Evolutionary conservation across 139 green algal genomes (phyloP).

Genomic region (Gonium pectorale): DNA sequence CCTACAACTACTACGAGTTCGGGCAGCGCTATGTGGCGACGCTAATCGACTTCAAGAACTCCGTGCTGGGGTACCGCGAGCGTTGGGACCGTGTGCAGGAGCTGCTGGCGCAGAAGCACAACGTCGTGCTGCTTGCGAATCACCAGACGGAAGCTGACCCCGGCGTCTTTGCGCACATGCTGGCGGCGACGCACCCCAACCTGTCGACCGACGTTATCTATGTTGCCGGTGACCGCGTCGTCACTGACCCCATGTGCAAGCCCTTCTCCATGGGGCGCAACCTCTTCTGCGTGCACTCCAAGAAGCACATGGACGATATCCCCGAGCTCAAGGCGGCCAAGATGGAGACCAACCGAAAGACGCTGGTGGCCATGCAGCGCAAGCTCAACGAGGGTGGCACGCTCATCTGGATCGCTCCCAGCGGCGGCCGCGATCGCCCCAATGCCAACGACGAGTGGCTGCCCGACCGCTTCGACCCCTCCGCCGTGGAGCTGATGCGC

Average conservation of each 20-base stretch:
- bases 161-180: slow-evolving; percentile 95
- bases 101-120: slow-evolving; percentile 83
- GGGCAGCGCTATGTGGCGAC: slow-evolving; percentile 92
- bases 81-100: slow-evolving; percentile 63
- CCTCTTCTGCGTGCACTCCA: slow-evolving; percentile 98
- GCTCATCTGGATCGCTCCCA: slow-evolving; percentile 95
- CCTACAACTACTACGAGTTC: slow-evolving; percentile 97
- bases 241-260: slow-evolving; percentile 96
- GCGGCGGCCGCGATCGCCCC: slow-evolving; percentile 89
- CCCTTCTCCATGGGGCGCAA: slow-evolving; percentile 99
- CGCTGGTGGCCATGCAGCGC: slow-evolving; percentile 81
- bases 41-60: slow-evolving; percentile 94
- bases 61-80: slow-evolving; percentile 79
- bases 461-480: slow-evolving; percentile 87
- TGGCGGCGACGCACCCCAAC: slow-evolving; percentile 83
- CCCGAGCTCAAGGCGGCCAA: slow-evolving; percentile 90
- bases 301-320: slow-evolving; percentile 96
- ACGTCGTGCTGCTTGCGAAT: slow-evolving; percentile 98
- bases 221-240: slow-evolving; percentile 92
- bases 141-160: slow-evolving; percentile 98
- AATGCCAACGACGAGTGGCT: slow-evolving; percentile 71
- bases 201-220: slow-evolving; percentile 84
- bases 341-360: slow-evolving; percentile 90
- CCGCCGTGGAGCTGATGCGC: slow-evolving; percentile 94
- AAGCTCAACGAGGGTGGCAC: slow-evolving; percentile 79